These are phyloP conservation scores for Salix exigua DNA, from an alignment of 345 rosid species.

Conservation along the genomic window DNA sequence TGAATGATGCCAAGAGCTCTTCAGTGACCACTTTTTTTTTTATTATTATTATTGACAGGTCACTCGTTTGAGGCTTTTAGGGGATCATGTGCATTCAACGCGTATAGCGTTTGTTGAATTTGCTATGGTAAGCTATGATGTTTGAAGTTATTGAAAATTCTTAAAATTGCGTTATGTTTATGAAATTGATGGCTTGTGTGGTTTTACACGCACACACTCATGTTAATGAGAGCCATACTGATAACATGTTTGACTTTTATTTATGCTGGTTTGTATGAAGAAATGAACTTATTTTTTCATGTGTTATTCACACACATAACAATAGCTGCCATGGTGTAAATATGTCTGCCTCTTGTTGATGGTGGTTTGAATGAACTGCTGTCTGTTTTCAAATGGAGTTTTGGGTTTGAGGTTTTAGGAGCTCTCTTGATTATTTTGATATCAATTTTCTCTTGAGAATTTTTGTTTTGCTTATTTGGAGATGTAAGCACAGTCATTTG, in stretches of 20 bases:
- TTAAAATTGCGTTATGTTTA: not conserved
- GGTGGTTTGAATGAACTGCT: not conserved
- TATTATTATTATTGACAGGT: constrained; percentile 41
- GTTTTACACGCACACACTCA: not conserved
- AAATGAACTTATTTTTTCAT: not conserved
- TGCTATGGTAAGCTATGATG: constrained; percentile 51
- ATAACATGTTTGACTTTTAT: not conserved
- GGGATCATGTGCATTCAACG: constrained; percentile 79
- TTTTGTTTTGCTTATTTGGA: not conserved
- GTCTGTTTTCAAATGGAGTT: too few species aligned
- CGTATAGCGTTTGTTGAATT: constrained; percentile 91
- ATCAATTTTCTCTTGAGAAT: not conserved
- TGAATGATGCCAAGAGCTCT: not conserved
- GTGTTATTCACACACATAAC: not conserved
- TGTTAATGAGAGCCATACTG: not conserved
- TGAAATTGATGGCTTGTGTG: not conserved
- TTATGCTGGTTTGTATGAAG: not conserved
- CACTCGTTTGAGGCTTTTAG: constrained; percentile 78
- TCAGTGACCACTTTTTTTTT: not conserved
- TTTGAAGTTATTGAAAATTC: not conserved
- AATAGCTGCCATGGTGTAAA: not conserved
- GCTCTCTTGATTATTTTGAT: not conserved
- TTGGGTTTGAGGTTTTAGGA: not conserved
- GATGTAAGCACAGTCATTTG: not conserved
- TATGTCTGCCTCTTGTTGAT: not conserved